Conservation (phyloP, 345 rosid species). For the Lumnitzera littorea region DNA sequence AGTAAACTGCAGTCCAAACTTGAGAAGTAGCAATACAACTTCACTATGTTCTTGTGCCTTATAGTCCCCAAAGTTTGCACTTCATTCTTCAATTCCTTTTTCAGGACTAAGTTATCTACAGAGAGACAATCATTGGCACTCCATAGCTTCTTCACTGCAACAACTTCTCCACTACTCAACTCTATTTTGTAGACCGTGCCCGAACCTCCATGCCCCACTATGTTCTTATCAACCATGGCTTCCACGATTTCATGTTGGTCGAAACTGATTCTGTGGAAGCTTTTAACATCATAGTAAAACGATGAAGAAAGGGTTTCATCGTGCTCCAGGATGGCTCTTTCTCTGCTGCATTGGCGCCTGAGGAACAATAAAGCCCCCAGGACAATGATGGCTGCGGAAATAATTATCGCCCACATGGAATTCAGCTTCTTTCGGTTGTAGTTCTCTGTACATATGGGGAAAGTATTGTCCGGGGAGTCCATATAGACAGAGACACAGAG, state of each 20-base stretch:
- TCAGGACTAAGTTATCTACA: constrained; percentile 37
- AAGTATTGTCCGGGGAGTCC: constrained; percentile 33
- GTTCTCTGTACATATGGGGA: constrained; percentile 50
- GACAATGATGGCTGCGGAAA: constrained; percentile 41
- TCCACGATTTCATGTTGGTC: constrained; percentile 66
- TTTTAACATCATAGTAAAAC: constrained; percentile 65
- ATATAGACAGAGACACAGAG: constrained; percentile 59
- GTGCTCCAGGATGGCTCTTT: constrained; percentile 39
- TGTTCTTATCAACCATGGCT: constrained; percentile 70
- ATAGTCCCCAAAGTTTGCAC: constrained; percentile 84
- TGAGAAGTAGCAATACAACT: constrained; percentile 73
- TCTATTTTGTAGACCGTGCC: constrained; percentile 73
- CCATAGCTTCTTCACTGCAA: constrained; percentile 85
- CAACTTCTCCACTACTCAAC: constrained; percentile 53
- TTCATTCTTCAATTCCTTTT: constrained; percentile 69
- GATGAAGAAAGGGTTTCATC: constrained; percentile 52
- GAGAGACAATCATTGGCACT: constrained; percentile 48
- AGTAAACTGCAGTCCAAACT: constrained; percentile 54
- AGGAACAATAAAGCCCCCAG: constrained; percentile 52
- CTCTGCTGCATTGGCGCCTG: constrained; percentile 41
- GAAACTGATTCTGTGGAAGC: constrained; percentile 74
- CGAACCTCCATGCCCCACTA: constrained; percentile 83
- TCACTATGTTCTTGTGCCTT: constrained; percentile 87
- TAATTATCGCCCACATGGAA: constrained; percentile 51
- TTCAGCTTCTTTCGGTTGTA: constrained; percentile 39